Evolutionary conservation across 306 rosid species (phyloP).

Genomic region (Sphenostylis stenocarpa): DNA sequence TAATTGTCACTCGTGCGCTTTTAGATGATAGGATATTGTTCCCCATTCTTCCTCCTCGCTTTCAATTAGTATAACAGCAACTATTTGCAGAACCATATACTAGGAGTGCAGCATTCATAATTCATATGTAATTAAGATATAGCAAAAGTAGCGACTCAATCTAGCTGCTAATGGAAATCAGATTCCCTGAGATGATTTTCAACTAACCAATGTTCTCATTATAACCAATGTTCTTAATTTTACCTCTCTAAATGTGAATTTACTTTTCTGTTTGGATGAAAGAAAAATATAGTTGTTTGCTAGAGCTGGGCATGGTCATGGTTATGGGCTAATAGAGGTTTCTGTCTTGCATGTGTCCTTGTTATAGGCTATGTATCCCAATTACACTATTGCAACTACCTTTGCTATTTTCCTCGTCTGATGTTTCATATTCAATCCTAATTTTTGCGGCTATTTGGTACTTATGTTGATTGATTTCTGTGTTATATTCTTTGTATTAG

Average conservation of each 20-base stretch:
- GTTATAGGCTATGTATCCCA: background rate
- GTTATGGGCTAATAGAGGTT: background rate
- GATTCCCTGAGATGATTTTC: background rate
- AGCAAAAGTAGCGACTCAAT: background rate
- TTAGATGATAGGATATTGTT: slow-evolving; percentile 9
- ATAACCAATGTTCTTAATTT: background rate
- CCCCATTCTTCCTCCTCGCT: background rate
- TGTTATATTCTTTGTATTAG: slow-evolving; percentile 42
- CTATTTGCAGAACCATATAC: slow-evolving; percentile 10
- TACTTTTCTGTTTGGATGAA: background rate
- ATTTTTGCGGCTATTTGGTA: slow-evolving; percentile 1
- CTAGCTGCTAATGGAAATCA: slow-evolving; percentile 18
- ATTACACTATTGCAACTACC: background rate
- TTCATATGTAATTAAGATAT: background rate
- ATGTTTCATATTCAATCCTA: slow-evolving; percentile 1
- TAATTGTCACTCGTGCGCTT: background rate
- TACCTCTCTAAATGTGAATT: background rate
- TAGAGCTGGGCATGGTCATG: background rate
- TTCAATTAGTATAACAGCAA: background rate
- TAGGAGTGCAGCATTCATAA: background rate
- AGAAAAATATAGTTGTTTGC: background rate
- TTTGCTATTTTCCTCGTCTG: slow-evolving; percentile 13
- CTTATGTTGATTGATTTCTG: slow-evolving; percentile 26
- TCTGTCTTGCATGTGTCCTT: background rate
- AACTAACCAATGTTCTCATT: background rate